These are phyloP conservation scores for Tylopilus rubrobrunneus DNA, from an alignment of 768 basidiomycete genomes.

Conservation along the genomic window DNA sequence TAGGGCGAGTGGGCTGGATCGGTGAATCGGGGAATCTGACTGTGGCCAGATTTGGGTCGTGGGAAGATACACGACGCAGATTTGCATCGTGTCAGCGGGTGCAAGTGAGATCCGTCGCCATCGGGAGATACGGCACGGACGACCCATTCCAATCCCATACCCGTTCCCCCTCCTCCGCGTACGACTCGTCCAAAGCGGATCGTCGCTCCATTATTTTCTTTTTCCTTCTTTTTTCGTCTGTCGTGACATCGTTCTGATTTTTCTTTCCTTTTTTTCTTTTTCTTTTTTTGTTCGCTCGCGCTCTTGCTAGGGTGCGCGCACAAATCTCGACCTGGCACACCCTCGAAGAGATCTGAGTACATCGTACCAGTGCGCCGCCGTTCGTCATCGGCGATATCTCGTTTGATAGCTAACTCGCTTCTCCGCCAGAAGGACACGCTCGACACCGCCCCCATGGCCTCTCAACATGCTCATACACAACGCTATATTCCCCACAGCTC, in stretches of 20 bases:
- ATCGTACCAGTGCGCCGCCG: constrained; percentile 13
- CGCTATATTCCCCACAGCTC: constrained; percentile 11
- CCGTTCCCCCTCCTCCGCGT: constrained; percentile 8
- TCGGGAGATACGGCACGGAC: constrained; percentile 61
- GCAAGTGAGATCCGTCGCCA: constrained; percentile 50
- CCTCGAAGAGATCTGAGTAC: constrained; percentile 13
- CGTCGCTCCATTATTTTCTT: constrained; percentile 11
- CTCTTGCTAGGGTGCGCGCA: no score
- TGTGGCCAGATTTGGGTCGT: constrained; percentile 18
- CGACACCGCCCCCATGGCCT: constrained; percentile 39
- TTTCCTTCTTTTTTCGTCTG: constrained; percentile 24
- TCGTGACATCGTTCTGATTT: constrained; percentile 8
- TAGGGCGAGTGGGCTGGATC: constrained; percentile 14
- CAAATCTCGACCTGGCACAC: no score
- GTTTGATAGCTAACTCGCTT: constrained; percentile 3
- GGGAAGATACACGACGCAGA: constrained; percentile 27
- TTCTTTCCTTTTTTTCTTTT: background rate
- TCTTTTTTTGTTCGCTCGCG: background rate
- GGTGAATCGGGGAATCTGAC: constrained; percentile 30
- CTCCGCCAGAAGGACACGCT: constrained; percentile 1
- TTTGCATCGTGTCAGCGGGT: constrained; percentile 31
- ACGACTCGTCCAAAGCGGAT: constrained; percentile 1
- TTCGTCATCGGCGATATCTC: constrained; percentile 19
- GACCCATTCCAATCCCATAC: constrained; percentile 18
- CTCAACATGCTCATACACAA: constrained; percentile 39